phyloP scores from a whole-genome alignment of 129 eudicot species.

The Lactuca saligna region DNA sequence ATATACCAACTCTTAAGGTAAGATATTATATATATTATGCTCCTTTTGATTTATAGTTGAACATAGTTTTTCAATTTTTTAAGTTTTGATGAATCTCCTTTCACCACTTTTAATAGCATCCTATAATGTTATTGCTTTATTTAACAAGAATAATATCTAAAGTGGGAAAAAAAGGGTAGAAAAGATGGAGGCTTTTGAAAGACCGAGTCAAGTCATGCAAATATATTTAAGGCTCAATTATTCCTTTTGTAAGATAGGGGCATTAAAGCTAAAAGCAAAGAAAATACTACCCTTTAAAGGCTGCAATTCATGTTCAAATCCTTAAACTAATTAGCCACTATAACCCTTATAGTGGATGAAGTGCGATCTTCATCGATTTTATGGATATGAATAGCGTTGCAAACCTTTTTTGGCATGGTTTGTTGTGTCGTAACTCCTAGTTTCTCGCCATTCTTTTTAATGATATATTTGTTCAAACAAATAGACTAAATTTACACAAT shows the following conservation, averaged over 20 bases:
- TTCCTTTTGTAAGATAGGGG: conserved; percentile 42
- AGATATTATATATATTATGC: conserved; percentile 13
- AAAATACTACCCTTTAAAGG: conserved; percentile 30
- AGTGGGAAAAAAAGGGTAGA: conserved; percentile 37
- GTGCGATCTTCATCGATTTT: neutral
- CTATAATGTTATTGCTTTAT: conserved; percentile 27
- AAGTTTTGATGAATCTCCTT: conserved; percentile 23
- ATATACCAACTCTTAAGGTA: conserved; percentile 78
- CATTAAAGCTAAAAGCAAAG: conserved; percentile 31
- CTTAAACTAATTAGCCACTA: conserved; percentile 24
- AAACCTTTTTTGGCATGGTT: neutral
- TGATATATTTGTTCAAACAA: neutral
- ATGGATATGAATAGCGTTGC: too few species aligned
- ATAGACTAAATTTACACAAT: neutral
- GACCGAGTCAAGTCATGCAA: conserved; percentile 40
- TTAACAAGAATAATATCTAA: conserved; percentile 32
- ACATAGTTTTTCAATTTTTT: neutral
- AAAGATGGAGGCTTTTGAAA: conserved; percentile 58
- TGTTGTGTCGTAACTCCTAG: neutral
- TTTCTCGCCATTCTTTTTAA: neutral
- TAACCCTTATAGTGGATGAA: neutral
- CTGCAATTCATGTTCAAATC: conserved; percentile 18
- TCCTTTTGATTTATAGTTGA: conserved; percentile 20
- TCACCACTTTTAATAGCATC: conserved; percentile 32
- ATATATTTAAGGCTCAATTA: conserved; percentile 41